Base-by-base conservation (phyloP, 2,329 filamentous ascomycete species). In the Diaporthe humulicola region DNA sequence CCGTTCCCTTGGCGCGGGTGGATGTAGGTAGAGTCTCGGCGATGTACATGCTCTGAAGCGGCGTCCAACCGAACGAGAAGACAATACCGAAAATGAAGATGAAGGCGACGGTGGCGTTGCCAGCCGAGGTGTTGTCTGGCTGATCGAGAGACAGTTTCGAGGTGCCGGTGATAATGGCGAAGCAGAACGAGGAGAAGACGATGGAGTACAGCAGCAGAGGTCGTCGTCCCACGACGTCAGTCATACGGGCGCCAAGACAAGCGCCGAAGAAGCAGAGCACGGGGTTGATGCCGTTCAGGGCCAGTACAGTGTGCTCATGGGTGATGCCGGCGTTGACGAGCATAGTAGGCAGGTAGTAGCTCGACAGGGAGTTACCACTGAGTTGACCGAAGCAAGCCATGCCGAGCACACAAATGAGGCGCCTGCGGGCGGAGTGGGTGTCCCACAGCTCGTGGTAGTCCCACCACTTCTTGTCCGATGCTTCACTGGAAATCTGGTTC, bases 171-270 rank as follows among this genome's bases (percentile, higher is more conserved):
- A 89, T 86, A 77, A 87, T 81, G 48, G 86, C 86, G 66, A 89
- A 88, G 78, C 86, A 88, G 75, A 83, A 77, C 0, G 86, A 87
- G 69, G 83, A 84, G 76, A 86, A 87, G 15, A 87, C 79, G 54
- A 86, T 87, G 5, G 85, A 84, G 79, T 84, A 85, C 4, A 90
- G 80, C 17, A 90, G 81, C 10, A 90, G 81, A 0, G 88, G 88
- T 3, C 91, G 88, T 50, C 91, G 89, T n/a, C 90, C 89, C 8
- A 91, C 75, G 1, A 86, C 85, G 52, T 92, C 90, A 1, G 89
- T 89, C 67, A 92, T 84, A 19, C 86, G 83, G 5, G 90, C 89
- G 60, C 91, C 91, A 0, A 88, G 77, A 25, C 90, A 83, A 25
- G 89, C 87, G 1, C 84, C 87, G 1, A 87, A 77, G 74, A 88